Evolutionary conservation across 2,329 filamentous ascomycete species (phyloP), one percentile per base, ranked within the genome.

Genomic region (Boeremia lycopersici): DNA sequence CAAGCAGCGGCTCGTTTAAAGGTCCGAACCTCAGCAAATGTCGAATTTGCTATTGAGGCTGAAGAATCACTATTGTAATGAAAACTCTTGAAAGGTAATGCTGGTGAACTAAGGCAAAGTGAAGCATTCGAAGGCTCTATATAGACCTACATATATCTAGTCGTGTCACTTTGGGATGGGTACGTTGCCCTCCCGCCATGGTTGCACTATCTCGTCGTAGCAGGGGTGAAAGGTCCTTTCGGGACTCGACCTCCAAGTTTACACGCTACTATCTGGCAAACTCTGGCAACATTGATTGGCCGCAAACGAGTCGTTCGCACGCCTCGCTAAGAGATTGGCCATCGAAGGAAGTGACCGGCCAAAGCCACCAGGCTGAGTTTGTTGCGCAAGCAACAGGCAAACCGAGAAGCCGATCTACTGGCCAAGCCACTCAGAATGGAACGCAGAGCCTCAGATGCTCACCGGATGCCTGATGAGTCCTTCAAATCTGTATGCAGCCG

Each of bases 341-440:
- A 47, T 43, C 19, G 35, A 46, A 38, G 17, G 17, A 25, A 34
- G 51, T 68, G 48, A 67, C 65, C 64, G 65, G 64, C 58, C 34
- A 44, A 50, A 61, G 65, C 65, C 61, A 61, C 58, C 25, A 59
- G 53, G 54, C 60, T 59, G 48, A 51, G 39, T 26, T 48, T 53
- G 52, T 50, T 29, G 36, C 40, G 23, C 19, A 38, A 36, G 34
- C 48, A 56, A 31, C 48, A 62, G 59, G 63, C 63, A 62, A 59
- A 62, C 44, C 26, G 33, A 36, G 42, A 39, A 39, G 43, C 25
- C 23, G 19, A 25, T 28, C 29, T 43, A 23, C 29, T 11, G 34
- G 25, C 39, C 19, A 31, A 39, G 53, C 53, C 29, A 44, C 28
- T 53, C 48, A 25, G 13, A 35, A 41, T 6, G 23, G 29, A 33